These are phyloP conservation scores for Erysimum cheiranthoides DNA, from an alignment of 345 rosid species.

Conservation along the genomic window DNA sequence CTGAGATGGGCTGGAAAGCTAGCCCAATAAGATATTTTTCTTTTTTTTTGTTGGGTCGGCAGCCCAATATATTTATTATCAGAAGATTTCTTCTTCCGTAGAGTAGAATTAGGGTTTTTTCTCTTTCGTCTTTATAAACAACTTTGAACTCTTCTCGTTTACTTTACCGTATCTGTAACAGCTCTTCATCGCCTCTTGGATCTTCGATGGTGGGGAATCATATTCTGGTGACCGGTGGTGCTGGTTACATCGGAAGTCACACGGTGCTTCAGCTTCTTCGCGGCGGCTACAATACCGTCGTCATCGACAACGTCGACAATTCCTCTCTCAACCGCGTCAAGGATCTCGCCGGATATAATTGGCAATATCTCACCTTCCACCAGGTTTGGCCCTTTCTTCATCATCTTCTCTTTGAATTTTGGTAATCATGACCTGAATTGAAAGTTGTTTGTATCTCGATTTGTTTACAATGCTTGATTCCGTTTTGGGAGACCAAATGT, in stretches of 20 bases:
- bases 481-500: not conserved
- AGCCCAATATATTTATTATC: too few species aligned
- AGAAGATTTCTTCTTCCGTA: too few species aligned
- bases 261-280: constrained; percentile 88
- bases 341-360: constrained; percentile 69
- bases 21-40: too few species aligned
- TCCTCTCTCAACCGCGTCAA: constrained; percentile 65
- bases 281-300: constrained; percentile 69
- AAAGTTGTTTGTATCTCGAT: constrained; percentile 22
- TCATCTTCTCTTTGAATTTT: constrained; percentile 2
- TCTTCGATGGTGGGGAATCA: constrained; percentile 50
- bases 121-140: too few species aligned
- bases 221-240: constrained; percentile 92
- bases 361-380: constrained; percentile 61
- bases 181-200: constrained; percentile 35
- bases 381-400: constrained; percentile 56
- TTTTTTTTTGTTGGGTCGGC: too few species aligned
- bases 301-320: constrained; percentile 87
- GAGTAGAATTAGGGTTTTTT: too few species aligned
- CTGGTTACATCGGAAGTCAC: constrained; percentile 98
- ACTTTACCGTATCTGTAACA: too few species aligned
- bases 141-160: too few species aligned
- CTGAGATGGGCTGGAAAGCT: too few species aligned
- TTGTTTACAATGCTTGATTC: not conserved
- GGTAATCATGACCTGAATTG: constrained; percentile 19